phyloP scores from a whole-genome alignment of 2,329 filamentous ascomycete species.

The Cylindrodendrum hubeiense region DNA sequence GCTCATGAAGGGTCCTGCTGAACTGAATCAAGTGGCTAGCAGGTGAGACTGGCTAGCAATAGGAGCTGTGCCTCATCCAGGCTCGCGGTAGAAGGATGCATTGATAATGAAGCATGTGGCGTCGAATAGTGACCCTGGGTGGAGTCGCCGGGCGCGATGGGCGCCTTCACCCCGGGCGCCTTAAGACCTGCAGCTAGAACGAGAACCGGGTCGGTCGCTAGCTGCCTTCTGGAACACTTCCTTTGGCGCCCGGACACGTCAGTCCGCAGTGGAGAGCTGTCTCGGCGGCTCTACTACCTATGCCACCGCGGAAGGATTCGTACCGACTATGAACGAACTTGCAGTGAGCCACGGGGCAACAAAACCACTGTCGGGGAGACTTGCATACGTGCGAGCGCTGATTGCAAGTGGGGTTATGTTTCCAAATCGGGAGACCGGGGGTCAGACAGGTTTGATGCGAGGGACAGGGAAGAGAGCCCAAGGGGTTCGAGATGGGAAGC shows the following conservation, averaged over 20 bases:
- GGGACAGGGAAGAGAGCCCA: background rate
- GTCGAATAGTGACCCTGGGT: slow-evolving; percentile 9
- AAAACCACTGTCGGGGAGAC: background rate
- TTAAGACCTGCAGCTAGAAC: slow-evolving; percentile 29
- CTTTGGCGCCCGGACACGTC: slow-evolving; percentile 8
- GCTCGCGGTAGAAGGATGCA: slow-evolving; percentile 9
- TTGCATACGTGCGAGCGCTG: background rate
- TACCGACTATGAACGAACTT: background rate
- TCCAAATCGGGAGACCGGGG: slow-evolving; percentile 16
- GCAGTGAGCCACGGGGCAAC: slow-evolving; percentile 2
- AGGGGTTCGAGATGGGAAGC: background rate
- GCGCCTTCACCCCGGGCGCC: background rate
- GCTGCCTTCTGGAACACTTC: slow-evolving; percentile 35
- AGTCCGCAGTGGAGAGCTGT: slow-evolving; percentile 6
- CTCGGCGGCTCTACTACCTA: background rate
- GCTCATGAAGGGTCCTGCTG: background rate
- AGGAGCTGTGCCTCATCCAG: background rate
- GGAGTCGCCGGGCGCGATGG: slow-evolving; percentile 10
- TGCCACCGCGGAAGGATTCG: background rate
- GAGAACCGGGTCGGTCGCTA: slow-evolving; percentile 18
- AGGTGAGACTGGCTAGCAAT: slow-evolving; percentile 5
- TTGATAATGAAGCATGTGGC: slow-evolving; percentile 7
- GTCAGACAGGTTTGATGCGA: background rate
- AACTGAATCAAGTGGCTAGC: slow-evolving; percentile 4
- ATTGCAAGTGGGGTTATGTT: slow-evolving; percentile 17